These are phyloP conservation scores for Hypericum androsaemum DNA, from an alignment of 345 rosid genomes.

Conservation along the genomic window DNA sequence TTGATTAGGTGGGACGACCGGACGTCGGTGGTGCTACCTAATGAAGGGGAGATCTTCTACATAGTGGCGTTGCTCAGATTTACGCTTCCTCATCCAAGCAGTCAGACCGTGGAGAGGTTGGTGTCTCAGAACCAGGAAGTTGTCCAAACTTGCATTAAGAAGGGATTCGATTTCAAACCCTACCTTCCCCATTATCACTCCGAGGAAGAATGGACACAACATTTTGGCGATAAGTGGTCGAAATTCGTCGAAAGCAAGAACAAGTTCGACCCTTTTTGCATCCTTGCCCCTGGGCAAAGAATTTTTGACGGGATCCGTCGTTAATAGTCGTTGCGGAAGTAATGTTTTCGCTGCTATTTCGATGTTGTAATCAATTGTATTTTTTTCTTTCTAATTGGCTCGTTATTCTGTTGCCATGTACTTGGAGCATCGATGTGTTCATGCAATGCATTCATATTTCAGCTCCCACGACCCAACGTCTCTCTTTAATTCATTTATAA, in stretches of 20 bases:
- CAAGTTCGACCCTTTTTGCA: slow-evolving; percentile 68
- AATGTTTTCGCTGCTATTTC: neutral
- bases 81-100: slow-evolving; percentile 26
- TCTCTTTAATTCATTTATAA: too few relatives aligned
- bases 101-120: slow-evolving; percentile 33
- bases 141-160: slow-evolving; percentile 36
- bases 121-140: slow-evolving; percentile 62
- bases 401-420: neutral
- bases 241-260: slow-evolving; percentile 55
- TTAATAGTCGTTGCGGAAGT: slow-evolving; percentile 6
- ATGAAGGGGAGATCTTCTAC: slow-evolving; percentile 67
- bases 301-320: slow-evolving; percentile 43
- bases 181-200: slow-evolving; percentile 84
- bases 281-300: slow-evolving; percentile 91
- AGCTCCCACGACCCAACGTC: too few relatives aligned
- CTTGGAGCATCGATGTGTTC: too few relatives aligned
- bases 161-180: slow-evolving; percentile 59
- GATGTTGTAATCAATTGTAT: neutral
- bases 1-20: slow-evolving; percentile 60
- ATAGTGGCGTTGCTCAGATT: slow-evolving; percentile 78
- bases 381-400: neutral
- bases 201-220: slow-evolving; percentile 65
- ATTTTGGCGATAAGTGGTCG: slow-evolving; percentile 72
- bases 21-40: slow-evolving; percentile 56
- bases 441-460: too few relatives aligned